These are phyloP conservation scores for Eremochloa ophiuroides DNA, from an alignment of 176 grass and related monocot genomes.

Conservation along the genomic window DNA sequence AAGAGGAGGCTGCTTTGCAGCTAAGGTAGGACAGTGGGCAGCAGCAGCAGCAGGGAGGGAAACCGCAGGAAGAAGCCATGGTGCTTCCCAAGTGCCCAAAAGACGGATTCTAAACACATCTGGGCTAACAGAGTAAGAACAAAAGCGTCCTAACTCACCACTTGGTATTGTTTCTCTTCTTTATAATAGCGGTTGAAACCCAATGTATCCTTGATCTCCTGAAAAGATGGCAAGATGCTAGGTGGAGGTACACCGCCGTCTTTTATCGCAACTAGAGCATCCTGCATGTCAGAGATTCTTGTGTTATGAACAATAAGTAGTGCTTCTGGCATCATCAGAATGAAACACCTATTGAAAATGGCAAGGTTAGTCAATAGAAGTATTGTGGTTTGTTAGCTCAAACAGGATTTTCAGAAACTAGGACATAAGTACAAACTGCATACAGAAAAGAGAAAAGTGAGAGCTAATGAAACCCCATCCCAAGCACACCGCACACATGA, in stretches of 20 bases:
- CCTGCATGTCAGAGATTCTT: constrained; percentile 41
- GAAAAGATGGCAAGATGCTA: constrained; percentile 75
- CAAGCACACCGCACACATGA: not conserved
- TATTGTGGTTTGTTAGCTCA: not conserved
- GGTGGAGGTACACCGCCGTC: constrained; percentile 61
- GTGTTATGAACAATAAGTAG: not conserved
- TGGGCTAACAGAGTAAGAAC: not conserved
- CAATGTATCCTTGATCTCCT: constrained; percentile 88
- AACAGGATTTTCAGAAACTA: not conserved
- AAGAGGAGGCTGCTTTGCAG: not conserved
- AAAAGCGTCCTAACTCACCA: constrained; percentile 33
- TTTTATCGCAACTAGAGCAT: constrained; percentile 82
- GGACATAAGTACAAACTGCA: not conserved
- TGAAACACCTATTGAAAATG: not conserved
- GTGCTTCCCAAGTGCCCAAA: not conserved
- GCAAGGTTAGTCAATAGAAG: not conserved
- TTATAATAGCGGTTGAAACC: constrained; percentile 90
- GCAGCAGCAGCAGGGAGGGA: not conserved
- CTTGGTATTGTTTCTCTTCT: constrained; percentile 82
- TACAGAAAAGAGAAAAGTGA: not conserved
- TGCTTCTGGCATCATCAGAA: not conserved
- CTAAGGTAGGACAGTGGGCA: not conserved
- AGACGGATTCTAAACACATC: not conserved
- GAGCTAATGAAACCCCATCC: not conserved
- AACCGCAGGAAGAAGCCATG: not conserved